Conservation (phyloP, 2,329 filamentous ascomycete species). For the Aschersonia sp. region DNA sequence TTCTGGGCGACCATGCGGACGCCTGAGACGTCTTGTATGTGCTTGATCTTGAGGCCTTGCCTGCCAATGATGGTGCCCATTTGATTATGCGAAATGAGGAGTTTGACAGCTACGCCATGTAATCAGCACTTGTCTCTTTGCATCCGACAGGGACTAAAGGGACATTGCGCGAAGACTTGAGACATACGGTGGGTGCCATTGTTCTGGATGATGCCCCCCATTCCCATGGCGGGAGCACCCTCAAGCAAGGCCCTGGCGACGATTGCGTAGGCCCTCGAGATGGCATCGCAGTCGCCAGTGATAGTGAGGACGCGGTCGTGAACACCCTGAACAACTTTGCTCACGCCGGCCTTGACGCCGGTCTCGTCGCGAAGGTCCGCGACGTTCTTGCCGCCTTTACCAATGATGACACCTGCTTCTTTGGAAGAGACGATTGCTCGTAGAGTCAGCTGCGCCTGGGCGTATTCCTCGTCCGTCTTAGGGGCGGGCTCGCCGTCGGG, state of each 20-base stretch:
- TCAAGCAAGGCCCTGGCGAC: constrained; percentile 86
- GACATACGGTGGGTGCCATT: constrained; percentile 81
- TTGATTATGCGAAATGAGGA: constrained; percentile 98
- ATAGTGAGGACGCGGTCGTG: constrained; percentile 96
- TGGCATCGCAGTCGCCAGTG: constrained; percentile 74
- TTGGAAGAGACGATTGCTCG: constrained; percentile 97
- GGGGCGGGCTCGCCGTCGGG: constrained; percentile 66
- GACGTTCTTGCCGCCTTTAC: constrained; percentile 96
- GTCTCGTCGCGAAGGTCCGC: constrained; percentile 95
- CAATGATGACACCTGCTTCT: constrained; percentile 97
- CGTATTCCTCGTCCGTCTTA: constrained; percentile 95
- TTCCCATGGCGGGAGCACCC: constrained; percentile 86
- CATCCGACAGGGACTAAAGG: background rate
- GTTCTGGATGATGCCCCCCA: constrained; percentile 77
- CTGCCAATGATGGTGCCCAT: constrained; percentile 99
- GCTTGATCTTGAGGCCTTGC: constrained; percentile 96
- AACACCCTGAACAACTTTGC: constrained; percentile 95
- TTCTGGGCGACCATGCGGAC: constrained; percentile 99
- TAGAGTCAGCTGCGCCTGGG: constrained; percentile 78
- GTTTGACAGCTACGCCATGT: constrained; percentile 61
- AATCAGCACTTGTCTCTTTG: background rate
- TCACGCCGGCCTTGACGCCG: constrained; percentile 93
- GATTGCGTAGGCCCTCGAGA: constrained; percentile 83
- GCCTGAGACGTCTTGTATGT: constrained; percentile 92
- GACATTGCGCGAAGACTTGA: background rate